These are phyloP conservation scores for Somion occarium DNA, from an alignment of 1,284 basidiomycete genomes.

Conservation along the genomic window DNA sequence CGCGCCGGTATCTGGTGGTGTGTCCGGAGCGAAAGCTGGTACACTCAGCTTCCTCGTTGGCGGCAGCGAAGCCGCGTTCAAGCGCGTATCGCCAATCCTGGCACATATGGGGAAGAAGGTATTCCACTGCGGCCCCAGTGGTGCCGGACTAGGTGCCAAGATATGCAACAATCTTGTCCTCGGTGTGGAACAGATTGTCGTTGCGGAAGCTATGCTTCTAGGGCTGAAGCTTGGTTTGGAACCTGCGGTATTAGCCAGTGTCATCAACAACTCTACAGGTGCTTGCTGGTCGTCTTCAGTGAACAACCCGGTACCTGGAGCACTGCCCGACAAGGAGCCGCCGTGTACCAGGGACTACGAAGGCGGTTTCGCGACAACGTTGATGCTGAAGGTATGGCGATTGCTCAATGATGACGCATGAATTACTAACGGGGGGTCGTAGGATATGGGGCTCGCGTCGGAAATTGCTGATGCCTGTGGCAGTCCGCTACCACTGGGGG, in stretches of 20 bases:
- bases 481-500: conserved; percentile 60
- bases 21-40: conserved; percentile 78
- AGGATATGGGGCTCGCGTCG: conserved; percentile 81
- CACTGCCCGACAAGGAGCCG: conserved; percentile 66
- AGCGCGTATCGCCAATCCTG: conserved; percentile 56
- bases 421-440: conserved; percentile 2
- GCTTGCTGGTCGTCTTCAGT: conserved; percentile 80
- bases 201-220: conserved; percentile 83
- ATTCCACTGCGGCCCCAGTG: conserved; percentile 83
- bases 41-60: conserved; percentile 91
- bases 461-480: conserved; percentile 49
- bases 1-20: conserved; percentile 89
- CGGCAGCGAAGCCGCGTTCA: conserved; percentile 59
- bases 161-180: conserved; percentile 85
- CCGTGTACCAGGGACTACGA: conserved; percentile 83
- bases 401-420: conserved; percentile 6
- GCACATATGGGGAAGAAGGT: conserved; percentile 78
- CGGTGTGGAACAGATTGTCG: conserved; percentile 74
- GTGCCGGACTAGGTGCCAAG: conserved; percentile 83
- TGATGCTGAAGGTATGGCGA: conserved; percentile 85
- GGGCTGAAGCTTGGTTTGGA: conserved; percentile 75
- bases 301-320: conserved; percentile 84
- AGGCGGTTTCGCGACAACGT: conserved; percentile 77
- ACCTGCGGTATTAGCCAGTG: conserved; percentile 68
- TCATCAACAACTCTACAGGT: conserved; percentile 83